phyloP scores from a whole-genome alignment of 2,329 filamentous ascomycete species.

The Calycina herbarum region DNA sequence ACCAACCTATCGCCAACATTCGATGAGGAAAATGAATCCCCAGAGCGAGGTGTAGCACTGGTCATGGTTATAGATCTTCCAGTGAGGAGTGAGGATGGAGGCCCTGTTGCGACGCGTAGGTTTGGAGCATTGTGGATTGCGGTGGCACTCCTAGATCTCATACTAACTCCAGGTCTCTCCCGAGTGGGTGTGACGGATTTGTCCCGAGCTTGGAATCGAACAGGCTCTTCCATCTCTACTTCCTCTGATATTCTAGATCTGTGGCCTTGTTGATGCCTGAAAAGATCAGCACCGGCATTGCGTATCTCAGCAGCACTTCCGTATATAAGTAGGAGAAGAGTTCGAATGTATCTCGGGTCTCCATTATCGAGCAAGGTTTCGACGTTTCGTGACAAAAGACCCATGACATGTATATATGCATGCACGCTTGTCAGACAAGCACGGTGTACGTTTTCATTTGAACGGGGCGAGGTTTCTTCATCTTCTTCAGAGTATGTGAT shows the following conservation, averaged over 20 bases:
- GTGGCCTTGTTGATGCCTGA: constrained; percentile 21
- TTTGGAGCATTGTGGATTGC: constrained; percentile 35
- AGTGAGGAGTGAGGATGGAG: constrained; percentile 50
- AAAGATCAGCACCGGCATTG: constrained; percentile 34
- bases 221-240: constrained; percentile 43
- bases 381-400: constrained; percentile 59
- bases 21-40: constrained; percentile 70
- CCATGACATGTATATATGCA: constrained; percentile 66
- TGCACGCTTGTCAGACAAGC: constrained; percentile 63
- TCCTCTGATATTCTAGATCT: constrained; percentile 20
- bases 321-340: constrained; percentile 62
- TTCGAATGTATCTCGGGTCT: constrained; percentile 66
- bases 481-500: constrained; percentile 53
- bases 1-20: constrained; percentile 34
- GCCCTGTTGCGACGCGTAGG: constrained; percentile 56
- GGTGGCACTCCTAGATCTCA: constrained; percentile 37
- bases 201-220: constrained; percentile 52
- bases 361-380: constrained; percentile 65
- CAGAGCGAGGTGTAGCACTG: constrained; percentile 71
- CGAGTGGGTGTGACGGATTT: constrained; percentile 54
- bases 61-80: constrained; percentile 52
- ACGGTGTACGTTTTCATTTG: constrained; percentile 63
- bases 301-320: constrained; percentile 68
- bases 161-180: constrained; percentile 45
- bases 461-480: constrained; percentile 47